These are phyloP conservation scores for Talaromyces adpressus DNA, from an alignment of 495 filamentous ascomycete genomes.

Conservation along the genomic window DNA sequence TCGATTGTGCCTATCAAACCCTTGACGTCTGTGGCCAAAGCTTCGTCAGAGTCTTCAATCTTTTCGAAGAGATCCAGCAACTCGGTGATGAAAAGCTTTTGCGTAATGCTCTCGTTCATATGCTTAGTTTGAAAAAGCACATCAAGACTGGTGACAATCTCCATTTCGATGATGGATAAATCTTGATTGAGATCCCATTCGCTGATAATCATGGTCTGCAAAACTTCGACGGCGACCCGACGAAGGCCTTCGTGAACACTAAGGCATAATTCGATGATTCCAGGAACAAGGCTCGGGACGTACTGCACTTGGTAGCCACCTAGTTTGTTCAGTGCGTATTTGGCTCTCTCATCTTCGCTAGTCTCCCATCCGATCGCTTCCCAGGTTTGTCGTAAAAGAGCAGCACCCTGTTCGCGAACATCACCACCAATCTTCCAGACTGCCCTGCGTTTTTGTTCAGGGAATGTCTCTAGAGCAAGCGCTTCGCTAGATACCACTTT, in stretches of 20 bases:
- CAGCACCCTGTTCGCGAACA: constrained; percentile 85
- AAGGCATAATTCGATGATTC: constrained; percentile 88
- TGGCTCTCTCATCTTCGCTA: constrained; percentile 59
- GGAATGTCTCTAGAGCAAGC: constrained; percentile 90
- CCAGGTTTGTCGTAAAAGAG: constrained; percentile 78
- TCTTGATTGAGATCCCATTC: constrained; percentile 98
- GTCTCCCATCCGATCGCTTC: constrained; percentile 97
- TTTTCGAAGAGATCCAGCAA: constrained; percentile 74
- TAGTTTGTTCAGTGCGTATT: constrained; percentile 75
- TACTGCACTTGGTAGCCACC: constrained; percentile 98
- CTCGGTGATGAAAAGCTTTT: constrained; percentile 89
- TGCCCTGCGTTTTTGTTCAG: constrained; percentile 89
- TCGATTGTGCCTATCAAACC: constrained; percentile 76
- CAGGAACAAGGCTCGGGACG: constrained; percentile 82
- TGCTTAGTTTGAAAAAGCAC: constrained; percentile 83
- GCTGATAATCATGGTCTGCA: constrained; percentile 96
- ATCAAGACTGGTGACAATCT: constrained; percentile 94
- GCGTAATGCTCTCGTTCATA: constrained; percentile 78
- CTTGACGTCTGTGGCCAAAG: constrained; percentile 67
- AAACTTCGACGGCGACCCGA: constrained; percentile 81
- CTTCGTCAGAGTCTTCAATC: constrained; percentile 61
- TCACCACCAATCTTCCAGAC: constrained; percentile 99
- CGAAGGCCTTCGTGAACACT: constrained; percentile 91
- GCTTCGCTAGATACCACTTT: constrained; percentile 83
- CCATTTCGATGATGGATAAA: constrained; percentile 84